Evolutionary conservation across 176 grass and related monocot species (phyloP).

Genomic region (Ananas comosus): DNA sequence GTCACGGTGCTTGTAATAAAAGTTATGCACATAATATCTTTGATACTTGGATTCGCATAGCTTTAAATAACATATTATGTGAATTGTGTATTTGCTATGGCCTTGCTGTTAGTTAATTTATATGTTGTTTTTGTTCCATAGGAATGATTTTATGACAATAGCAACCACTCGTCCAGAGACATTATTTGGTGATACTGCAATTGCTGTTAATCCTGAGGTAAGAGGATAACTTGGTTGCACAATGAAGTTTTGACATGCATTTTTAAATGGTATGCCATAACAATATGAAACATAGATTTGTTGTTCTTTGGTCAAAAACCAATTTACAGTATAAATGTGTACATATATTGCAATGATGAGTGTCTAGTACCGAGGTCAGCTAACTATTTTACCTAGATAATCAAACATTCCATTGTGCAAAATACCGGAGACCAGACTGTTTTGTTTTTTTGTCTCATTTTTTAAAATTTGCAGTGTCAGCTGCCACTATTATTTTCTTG

Average conservation of each 20-base stretch:
- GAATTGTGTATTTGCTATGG: background rate
- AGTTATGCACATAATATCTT: too few species aligned
- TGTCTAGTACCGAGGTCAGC: too few species aligned
- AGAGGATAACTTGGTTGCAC: constrained; percentile 6
- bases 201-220: constrained; percentile 92
- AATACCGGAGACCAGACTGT: too few species aligned
- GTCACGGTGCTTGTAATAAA: background rate
- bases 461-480: background rate
- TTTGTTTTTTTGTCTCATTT: background rate
- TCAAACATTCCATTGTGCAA: too few species aligned
- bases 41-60: too few species aligned
- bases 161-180: constrained; percentile 92
- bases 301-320: background rate
- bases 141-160: constrained; percentile 93
- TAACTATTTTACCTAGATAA: too few species aligned
- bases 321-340: too few species aligned
- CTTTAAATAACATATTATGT: too few species aligned
- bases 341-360: too few species aligned
- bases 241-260: background rate
- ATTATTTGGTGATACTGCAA: constrained; percentile 90
- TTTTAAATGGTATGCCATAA: background rate
- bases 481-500: background rate
- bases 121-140: constrained; percentile 23
- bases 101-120: background rate
- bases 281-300: background rate